Percentiles rank a stretch among this genome's conserved stretches.
phyloP scores from a whole-genome alignment of 257 asterid genomes.

The Phtheirospermum japonicum region DNA sequence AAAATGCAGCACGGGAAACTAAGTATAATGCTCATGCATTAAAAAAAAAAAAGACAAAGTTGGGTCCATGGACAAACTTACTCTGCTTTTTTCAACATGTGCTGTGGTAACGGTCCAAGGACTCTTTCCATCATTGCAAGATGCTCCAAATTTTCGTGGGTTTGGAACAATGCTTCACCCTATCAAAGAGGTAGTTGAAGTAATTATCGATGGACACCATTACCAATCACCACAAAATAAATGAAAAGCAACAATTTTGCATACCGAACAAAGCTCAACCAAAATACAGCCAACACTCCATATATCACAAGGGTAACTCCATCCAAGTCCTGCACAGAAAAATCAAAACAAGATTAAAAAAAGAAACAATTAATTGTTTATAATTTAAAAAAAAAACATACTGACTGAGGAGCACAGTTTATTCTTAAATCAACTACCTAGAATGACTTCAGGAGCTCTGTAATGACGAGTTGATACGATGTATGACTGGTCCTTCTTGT shows the following conservation, averaged over 20 bases:
- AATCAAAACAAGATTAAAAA: neutral
- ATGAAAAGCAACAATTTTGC: neutral
- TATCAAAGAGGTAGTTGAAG: slow-evolving; percentile 15
- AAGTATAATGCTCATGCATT: neutral
- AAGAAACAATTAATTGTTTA: neutral
- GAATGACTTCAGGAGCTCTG: slow-evolving; percentile 90
- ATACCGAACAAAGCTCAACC: slow-evolving; percentile 90
- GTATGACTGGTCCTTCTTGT: slow-evolving; percentile 61
- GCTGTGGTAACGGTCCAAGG: slow-evolving; percentile 75
- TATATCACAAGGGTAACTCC: slow-evolving; percentile 86
- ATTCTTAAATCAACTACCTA: slow-evolving; percentile 42
- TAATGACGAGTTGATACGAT: slow-evolving; percentile 86
- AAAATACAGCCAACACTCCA: slow-evolving; percentile 95
- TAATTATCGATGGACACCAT: neutral
- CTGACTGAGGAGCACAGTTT: too few relatives aligned
- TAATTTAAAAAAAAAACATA: neutral
- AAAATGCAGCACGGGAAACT: neutral
- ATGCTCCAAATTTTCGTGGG: slow-evolving; percentile 90
- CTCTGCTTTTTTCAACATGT: slow-evolving; percentile 78
- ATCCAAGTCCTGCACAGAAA: slow-evolving; percentile 61
- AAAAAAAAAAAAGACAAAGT: neutral
- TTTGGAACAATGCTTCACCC: slow-evolving; percentile 92
- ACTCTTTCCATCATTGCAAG: slow-evolving; percentile 98
- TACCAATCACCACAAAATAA: neutral
- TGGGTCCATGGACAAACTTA: slow-evolving; percentile 42